Evolutionary conservation across 2,329 filamentous ascomycete species (phyloP).

Genomic region (Aspergillus chevalieri): DNA sequence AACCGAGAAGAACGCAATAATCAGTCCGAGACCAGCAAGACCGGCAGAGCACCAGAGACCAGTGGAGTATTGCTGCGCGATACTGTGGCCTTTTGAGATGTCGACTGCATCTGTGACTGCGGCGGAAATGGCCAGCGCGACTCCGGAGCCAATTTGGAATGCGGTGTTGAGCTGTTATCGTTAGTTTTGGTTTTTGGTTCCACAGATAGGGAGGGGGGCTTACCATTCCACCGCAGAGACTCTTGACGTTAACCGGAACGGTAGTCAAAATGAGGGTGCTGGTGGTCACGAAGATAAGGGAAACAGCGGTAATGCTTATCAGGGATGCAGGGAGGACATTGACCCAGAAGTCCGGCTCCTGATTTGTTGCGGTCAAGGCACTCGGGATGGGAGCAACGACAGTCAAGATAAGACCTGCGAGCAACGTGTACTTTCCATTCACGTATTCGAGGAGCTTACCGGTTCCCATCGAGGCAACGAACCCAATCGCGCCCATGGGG

Average conservation of each 20-base stretch:
- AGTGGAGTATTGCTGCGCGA: slow-evolving; percentile 33
- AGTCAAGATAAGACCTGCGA: slow-evolving; percentile 29
- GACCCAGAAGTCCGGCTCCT: slow-evolving; percentile 27
- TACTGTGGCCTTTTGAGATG: slow-evolving; percentile 27
- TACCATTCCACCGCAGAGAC: slow-evolving; percentile 35
- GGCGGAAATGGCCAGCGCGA: slow-evolving; percentile 35
- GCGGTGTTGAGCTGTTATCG: slow-evolving; percentile 31
- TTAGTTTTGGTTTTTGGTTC: not conserved
- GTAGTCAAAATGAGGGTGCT: slow-evolving; percentile 36
- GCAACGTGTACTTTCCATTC: slow-evolving; percentile 33
- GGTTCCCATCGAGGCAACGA: slow-evolving; percentile 30
- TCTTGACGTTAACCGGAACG: slow-evolving; percentile 38
- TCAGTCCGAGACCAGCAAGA: slow-evolving; percentile 32
- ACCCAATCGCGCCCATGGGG: slow-evolving; percentile 37
- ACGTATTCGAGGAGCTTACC: slow-evolving; percentile 33
- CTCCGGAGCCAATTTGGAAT: slow-evolving; percentile 40
- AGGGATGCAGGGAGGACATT: slow-evolving; percentile 36
- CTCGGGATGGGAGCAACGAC: slow-evolving; percentile 34
- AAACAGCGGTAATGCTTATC: slow-evolving; percentile 37
- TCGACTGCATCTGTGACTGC: slow-evolving; percentile 36
- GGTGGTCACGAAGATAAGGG: slow-evolving; percentile 38
- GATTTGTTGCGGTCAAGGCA: slow-evolving; percentile 15
- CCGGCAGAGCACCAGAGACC: slow-evolving; percentile 40
- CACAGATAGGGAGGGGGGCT: not conserved
- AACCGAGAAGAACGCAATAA: slow-evolving; percentile 13